Evolutionary conservation across 148 eudicot genomes (phyloP), one percentile per base, ranked within the genome.

Genomic region (Vaccinium vitisidaea): DNA sequence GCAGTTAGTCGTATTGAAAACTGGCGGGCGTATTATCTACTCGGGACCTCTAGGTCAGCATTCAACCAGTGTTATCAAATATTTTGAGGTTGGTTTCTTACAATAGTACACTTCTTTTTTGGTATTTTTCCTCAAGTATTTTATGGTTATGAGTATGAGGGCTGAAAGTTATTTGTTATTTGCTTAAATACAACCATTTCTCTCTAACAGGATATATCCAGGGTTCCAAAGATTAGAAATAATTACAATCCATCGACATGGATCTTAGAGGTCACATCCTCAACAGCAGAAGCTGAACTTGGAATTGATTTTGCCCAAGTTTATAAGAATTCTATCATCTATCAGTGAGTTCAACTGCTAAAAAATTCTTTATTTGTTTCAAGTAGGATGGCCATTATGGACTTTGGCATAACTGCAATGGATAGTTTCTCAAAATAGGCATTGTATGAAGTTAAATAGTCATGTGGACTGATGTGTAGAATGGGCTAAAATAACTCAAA

Each of bases 181-280:
- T 23, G 27, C 10, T 74, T 36, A 53, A 52, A 52, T 80, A 16
- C n/a, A 32, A 49, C 18, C 46, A 50, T 8, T 14, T 30, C 52
- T 61, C 50, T 82, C 15, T 80, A 61, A 83, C 80, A 96, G 98
- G 84, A 83, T 25, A 89, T 93, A 39, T 82, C 93, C 1, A 95
- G 95, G 32, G 96, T 96, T 65, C 92, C 92, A 56, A 92, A 88
- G 88, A 93, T 93, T 50, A 89, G 49, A 91, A 84, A 89, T 85
- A 92, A 93, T 43, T 91, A 90, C 88, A 96, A 96, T 85, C 98
- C 98, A 75, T 94, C 98, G 30, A 94, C 98, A 70, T 96, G 98
- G 98, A 92, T 92, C 91, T 83, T 94, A 80, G 98, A 96, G 82
- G 93, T 96, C 87, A 93, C 94, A 84, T 94, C 98, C 46, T 73